A percentile compares a stretch with the other conserved stretches of the same genome.
These are phyloP conservation scores for Calonectria pteridis DNA, from an alignment of 2,329 filamentous ascomycete species.

Conservation along the genomic window DNA sequence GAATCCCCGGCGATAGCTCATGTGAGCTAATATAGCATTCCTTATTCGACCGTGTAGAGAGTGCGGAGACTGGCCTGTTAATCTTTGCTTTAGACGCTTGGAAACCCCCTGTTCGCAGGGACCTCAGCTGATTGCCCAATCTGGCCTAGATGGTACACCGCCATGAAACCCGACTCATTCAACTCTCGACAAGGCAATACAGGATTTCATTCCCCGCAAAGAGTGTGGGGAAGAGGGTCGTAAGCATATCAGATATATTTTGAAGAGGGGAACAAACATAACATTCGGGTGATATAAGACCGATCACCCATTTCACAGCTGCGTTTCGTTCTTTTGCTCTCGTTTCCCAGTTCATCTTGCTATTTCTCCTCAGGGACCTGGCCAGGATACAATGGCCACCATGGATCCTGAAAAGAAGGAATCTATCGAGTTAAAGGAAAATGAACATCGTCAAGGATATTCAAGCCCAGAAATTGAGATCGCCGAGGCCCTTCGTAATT, in stretches of 20 bases:
- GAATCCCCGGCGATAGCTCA: neutral
- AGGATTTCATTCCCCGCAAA: neutral
- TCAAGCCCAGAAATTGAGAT: neutral
- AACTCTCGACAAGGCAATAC: neutral
- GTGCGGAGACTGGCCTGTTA: neutral
- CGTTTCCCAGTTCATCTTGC: neutral
- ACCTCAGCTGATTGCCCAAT: neutral
- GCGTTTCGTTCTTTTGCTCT: neutral
- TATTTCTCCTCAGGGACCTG: neutral
- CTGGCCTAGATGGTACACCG: neutral
- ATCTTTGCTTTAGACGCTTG: neutral
- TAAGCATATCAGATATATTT: neutral
- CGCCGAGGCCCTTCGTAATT: neutral
- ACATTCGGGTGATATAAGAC: neutral
- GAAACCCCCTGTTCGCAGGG: neutral
- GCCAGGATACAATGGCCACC: neutral
- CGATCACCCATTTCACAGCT: neutral
- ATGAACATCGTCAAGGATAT: neutral
- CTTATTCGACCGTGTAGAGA: neutral
- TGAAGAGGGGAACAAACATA: too few relatives aligned
- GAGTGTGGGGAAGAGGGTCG: neutral
- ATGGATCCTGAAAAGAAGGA: neutral
- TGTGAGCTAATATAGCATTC: neutral
- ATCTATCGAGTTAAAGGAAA: neutral
- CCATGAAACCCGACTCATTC: neutral